Percentiles rank a stretch among this genome's conserved stretches.
These are phyloP conservation scores for Botrytis medusae DNA, from an alignment of 2,329 filamentous ascomycete genomes.

Conservation along the genomic window DNA sequence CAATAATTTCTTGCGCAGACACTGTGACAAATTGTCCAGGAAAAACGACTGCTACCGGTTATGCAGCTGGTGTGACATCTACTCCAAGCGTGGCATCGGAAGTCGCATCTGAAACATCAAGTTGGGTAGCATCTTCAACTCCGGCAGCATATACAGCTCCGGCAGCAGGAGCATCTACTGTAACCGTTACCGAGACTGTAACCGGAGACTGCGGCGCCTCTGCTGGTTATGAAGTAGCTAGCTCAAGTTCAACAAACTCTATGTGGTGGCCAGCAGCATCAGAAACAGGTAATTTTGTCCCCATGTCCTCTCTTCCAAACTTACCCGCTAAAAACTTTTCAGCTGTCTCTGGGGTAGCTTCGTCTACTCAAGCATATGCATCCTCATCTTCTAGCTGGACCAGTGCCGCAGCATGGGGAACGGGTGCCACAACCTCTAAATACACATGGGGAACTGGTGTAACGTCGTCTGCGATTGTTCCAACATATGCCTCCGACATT, in stretches of 20 bases:
- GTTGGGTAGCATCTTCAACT: not conserved
- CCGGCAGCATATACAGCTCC: not conserved
- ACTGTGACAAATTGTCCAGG: slow-evolving; percentile 19
- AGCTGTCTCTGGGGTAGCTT: not conserved
- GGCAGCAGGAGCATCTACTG: not conserved
- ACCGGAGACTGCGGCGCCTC: slow-evolving; percentile 1
- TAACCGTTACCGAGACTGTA: slow-evolving; percentile 13
- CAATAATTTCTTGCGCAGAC: slow-evolving; percentile 15
- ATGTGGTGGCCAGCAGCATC: not conserved
- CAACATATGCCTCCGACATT: not conserved
- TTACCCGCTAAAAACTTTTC: not conserved
- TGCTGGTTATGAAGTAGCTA: not conserved
- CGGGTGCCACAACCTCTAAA: not conserved
- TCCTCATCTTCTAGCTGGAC: not conserved
- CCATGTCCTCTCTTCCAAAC: not conserved
- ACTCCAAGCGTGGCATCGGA: not conserved
- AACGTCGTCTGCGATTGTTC: not conserved
- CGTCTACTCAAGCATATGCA: not conserved
- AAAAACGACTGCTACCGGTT: not conserved
- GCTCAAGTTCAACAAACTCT: not conserved
- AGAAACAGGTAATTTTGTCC: slow-evolving; percentile 7
- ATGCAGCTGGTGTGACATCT: not conserved
- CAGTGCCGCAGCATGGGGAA: not conserved
- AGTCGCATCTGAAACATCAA: not conserved
- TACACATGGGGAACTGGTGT: not conserved